Evolutionary conservation across 371 early-diverging fungal species (phyloP).

Genomic region (Rhizopus sp.): DNA sequence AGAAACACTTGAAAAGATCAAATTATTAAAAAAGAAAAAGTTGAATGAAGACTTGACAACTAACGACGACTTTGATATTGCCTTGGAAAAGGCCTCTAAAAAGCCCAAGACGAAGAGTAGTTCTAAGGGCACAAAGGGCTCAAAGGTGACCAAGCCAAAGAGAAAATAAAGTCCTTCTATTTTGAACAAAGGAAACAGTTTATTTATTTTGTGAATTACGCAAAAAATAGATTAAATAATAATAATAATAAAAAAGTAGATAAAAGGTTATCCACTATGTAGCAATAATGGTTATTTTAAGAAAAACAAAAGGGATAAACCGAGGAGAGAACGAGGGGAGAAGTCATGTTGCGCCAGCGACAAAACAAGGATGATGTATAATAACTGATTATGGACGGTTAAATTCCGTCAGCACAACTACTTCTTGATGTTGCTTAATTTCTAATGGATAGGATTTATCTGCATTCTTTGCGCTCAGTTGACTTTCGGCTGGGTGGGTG

Average conservation of each 20-base stretch:
- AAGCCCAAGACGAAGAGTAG: slow-evolving; percentile 1
- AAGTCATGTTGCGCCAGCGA: slow-evolving; percentile 2
- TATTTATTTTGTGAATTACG: neutral
- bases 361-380: neutral
- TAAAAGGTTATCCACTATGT: neutral
- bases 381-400: slow-evolving; percentile 20
- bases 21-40: slow-evolving; percentile 85
- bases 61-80: slow-evolving; percentile 87
- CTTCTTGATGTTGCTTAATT: slow-evolving; percentile 55
- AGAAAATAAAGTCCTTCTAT: neutral
- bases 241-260: neutral
- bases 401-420: slow-evolving; percentile 45
- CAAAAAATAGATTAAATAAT: neutral
- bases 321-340: neutral
- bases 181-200: neutral
- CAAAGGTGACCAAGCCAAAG: neutral
- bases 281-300: neutral
- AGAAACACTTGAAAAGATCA: slow-evolving; percentile 86
- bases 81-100: slow-evolving; percentile 62
- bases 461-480: slow-evolving; percentile 36
- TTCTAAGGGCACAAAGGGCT: slow-evolving; percentile 44
- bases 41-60: slow-evolving; percentile 45
- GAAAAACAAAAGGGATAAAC: neutral
- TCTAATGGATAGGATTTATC: slow-evolving; percentile 49
- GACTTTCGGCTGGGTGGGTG: slow-evolving; percentile 40